These are phyloP conservation scores for Cyclocybe cylindracea DNA, from an alignment of 768 basidiomycete genomes.

Conservation along the genomic window DNA sequence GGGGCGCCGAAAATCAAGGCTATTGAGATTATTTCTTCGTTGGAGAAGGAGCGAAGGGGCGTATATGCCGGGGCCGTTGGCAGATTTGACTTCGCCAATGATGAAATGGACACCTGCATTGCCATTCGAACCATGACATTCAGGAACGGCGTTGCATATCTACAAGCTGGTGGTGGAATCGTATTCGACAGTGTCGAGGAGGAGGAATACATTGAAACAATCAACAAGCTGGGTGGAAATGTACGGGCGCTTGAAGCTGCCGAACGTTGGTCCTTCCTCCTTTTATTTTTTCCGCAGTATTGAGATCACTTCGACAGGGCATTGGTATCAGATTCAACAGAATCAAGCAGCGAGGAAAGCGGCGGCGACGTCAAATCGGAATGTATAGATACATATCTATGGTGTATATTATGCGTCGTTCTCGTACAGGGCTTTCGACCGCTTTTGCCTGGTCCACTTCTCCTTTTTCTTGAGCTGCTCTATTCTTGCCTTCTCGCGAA, in stretches of 20 bases:
- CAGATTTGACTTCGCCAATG: conserved; percentile 93
- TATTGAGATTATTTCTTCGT: conserved; percentile 84
- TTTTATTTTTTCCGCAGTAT: conserved; percentile 1
- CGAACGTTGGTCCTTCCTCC: conserved; percentile 64
- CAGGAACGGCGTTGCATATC: conserved; percentile 87
- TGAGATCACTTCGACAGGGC: conserved; percentile 43
- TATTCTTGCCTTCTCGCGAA: conserved; percentile 33
- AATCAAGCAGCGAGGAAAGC: conserved; percentile 30
- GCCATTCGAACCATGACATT: conserved; percentile 98
- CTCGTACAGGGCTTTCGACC: background rate
- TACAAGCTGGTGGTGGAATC: conserved; percentile 97
- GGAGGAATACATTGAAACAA: conserved; percentile 94
- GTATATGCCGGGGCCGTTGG: conserved; percentile 98
- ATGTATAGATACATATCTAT: conserved; percentile 20
- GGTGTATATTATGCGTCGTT: conserved; percentile 16
- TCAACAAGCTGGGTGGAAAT: conserved; percentile 93
- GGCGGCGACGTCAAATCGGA: conserved; percentile 10
- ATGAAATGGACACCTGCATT: conserved; percentile 98
- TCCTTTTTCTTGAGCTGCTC: conserved; percentile 29
- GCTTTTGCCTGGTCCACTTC: conserved; percentile 22
- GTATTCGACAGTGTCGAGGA: conserved; percentile 97
- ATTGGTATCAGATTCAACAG: conserved; percentile 71
- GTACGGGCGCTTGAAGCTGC: conserved; percentile 82
- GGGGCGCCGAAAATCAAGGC: conserved; percentile 99
- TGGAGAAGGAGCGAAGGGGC: conserved; percentile 89